Evolutionary conservation across 345 rosid genomes (phyloP).

Genomic region (Trapa incisa): DNA sequence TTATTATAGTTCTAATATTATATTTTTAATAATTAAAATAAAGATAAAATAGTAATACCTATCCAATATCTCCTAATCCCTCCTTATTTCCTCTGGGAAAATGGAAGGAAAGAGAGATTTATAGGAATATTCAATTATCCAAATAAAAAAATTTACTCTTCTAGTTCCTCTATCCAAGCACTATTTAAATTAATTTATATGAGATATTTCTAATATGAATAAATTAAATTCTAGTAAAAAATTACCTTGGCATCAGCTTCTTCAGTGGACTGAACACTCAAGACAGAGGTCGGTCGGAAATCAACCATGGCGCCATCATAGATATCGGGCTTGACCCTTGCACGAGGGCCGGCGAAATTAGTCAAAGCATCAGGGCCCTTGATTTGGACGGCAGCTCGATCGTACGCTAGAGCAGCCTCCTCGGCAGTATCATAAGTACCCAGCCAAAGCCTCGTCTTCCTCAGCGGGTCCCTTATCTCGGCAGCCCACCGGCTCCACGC

Average conservation of each 20-base stretch:
- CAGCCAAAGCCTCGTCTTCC: conserved; percentile 70
- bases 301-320: neutral
- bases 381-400: conserved; percentile 66
- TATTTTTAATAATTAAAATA: too few relatives aligned
- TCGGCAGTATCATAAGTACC: conserved; percentile 85
- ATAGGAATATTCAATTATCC: too few relatives aligned
- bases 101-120: too few relatives aligned
- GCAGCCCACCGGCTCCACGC: conserved; percentile 99
- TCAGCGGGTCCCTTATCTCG: conserved; percentile 75
- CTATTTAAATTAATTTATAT: too few relatives aligned
- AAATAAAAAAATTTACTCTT: too few relatives aligned
- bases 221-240: too few relatives aligned
- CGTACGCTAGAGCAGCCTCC: conserved; percentile 83
- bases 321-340: neutral
- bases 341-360: neutral
- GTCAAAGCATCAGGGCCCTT: neutral
- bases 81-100: too few relatives aligned
- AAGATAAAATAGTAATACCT: too few relatives aligned
- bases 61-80: too few relatives aligned
- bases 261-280: neutral
- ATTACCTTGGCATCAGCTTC: neutral
- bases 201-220: neutral
- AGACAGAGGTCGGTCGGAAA: neutral
- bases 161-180: too few relatives aligned
- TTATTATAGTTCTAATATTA: too few relatives aligned